Conservation (phyloP, 2,329 filamentous ascomycete species). For the Exophiala lecanii-corni region DNA sequence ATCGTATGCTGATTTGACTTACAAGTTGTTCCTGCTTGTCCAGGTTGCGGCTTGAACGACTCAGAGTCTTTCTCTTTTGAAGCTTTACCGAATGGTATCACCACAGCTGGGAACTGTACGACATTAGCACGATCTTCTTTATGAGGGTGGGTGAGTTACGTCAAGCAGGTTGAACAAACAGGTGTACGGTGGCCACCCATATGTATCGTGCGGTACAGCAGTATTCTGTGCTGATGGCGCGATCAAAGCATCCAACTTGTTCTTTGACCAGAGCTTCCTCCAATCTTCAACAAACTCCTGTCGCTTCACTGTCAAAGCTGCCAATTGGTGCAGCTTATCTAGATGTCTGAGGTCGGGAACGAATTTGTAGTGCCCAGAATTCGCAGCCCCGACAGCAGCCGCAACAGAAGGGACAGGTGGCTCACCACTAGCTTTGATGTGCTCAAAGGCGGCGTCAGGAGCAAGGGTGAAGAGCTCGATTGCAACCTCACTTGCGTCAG, state of each 20-base stretch:
- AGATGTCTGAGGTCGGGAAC: constrained; percentile 31
- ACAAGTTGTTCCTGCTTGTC: constrained; percentile 24
- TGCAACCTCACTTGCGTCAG: constrained; percentile 25
- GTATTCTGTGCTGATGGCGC: constrained; percentile 47
- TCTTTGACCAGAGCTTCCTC: constrained; percentile 39
- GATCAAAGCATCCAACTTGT: constrained; percentile 49
- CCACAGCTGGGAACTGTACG: constrained; percentile 20
- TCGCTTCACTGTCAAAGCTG: constrained; percentile 39
- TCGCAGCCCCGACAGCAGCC: constrained; percentile 4
- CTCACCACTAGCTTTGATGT: constrained; percentile 27
- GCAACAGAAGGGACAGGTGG: constrained; percentile 25
- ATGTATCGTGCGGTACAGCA: constrained; percentile 48
- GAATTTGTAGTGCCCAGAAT: constrained; percentile 18
- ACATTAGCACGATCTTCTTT: neutral
- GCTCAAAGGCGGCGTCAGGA: constrained; percentile 10
- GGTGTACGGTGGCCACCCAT: constrained; percentile 38
- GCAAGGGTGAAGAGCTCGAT: constrained; percentile 27
- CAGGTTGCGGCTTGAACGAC: constrained; percentile 9
- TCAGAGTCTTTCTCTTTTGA: constrained; percentile 17
- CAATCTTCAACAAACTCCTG: constrained; percentile 36
- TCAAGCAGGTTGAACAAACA: constrained; percentile 50
- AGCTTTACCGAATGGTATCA: constrained; percentile 19
- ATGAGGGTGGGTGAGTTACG: constrained; percentile 32
- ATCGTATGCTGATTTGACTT: constrained; percentile 11
- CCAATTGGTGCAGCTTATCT: constrained; percentile 37